Percentiles rank a stretch among this genome's conserved stretches.
phyloP scores from a whole-genome alignment of 2,329 filamentous ascomycete species.

The Metarhizium robertsii region DNA sequence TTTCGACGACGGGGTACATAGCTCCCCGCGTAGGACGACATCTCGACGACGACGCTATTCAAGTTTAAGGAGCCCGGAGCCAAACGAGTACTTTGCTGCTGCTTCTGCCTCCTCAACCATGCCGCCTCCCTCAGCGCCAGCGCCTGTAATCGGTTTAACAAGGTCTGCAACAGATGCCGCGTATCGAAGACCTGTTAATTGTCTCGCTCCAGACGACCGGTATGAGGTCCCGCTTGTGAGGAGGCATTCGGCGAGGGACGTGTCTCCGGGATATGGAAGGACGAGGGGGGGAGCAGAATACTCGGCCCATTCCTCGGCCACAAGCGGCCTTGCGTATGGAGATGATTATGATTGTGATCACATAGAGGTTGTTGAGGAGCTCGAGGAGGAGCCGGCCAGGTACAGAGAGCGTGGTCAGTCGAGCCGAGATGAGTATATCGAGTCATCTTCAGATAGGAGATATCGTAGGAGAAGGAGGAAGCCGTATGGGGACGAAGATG shows the following conservation, averaged over 20 bases:
- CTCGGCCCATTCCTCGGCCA: constrained; percentile 1
- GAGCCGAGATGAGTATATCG: constrained; percentile 18
- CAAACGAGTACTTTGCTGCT: constrained; percentile 11
- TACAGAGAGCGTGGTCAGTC: constrained; percentile 9
- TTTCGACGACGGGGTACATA: constrained; percentile 21
- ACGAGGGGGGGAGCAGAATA: background rate
- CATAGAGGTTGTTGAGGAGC: constrained; percentile 20
- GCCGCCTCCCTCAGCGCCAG: constrained; percentile 16
- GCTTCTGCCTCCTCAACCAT: constrained; percentile 11
- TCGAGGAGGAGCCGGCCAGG: constrained; percentile 10
- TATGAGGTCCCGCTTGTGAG: background rate
- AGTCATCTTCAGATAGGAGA: constrained; percentile 15
- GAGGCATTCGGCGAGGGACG: constrained; percentile 10
- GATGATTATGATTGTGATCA: constrained; percentile 1
- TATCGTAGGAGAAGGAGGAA: constrained; percentile 14
- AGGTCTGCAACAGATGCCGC: constrained; percentile 19
- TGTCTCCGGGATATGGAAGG: constrained; percentile 7
- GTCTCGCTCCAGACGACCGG: constrained; percentile 16
- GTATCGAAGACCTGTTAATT: constrained; percentile 19
- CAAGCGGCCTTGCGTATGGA: constrained; percentile 2
- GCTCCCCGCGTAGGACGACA: constrained; percentile 19
- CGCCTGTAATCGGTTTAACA: constrained; percentile 8
- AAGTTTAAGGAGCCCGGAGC: constrained; percentile 17
- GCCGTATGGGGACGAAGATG: constrained; percentile 16
- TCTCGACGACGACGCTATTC: constrained; percentile 12